A percentile compares a stretch with the other conserved stretches of the same genome.
These are phyloP conservation scores for Dianthus caryophyllus DNA, from an alignment of 148 eudicot genomes.

Conservation along the genomic window DNA sequence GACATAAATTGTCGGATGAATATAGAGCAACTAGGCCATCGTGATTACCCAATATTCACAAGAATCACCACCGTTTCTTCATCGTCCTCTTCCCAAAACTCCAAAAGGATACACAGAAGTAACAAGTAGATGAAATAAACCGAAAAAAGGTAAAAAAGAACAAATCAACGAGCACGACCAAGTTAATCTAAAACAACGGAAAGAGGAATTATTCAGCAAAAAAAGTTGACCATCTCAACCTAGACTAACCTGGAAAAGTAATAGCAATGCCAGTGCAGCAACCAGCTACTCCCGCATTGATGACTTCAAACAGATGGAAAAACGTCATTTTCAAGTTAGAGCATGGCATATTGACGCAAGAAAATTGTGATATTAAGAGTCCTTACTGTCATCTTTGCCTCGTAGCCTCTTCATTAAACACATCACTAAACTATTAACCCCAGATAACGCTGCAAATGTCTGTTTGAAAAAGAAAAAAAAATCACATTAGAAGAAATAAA, in stretches of 20 bases:
- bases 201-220: background rate
- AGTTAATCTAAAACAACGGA: background rate
- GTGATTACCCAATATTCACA: background rate
- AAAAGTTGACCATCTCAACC: background rate
- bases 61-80: too few relatives aligned
- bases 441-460: slow-evolving; percentile 90
- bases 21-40: background rate
- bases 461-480: slow-evolving; percentile 17
- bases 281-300: slow-evolving; percentile 93
- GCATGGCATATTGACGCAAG: background rate
- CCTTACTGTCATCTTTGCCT: slow-evolving; percentile 85
- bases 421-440: slow-evolving; percentile 77
- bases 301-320: slow-evolving; percentile 37
- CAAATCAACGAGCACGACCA: background rate
- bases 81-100: too few relatives aligned
- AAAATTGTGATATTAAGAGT: slow-evolving; percentile 8
- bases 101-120: background rate
- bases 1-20: background rate
- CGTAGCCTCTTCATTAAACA: slow-evolving; percentile 83
- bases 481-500: background rate
- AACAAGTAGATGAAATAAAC: background rate
- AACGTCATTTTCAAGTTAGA: slow-evolving; percentile 5
- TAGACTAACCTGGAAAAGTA: slow-evolving; percentile 66
- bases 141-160: background rate
- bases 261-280: slow-evolving; percentile 95